phyloP scores from a whole-genome alignment of 2,329 filamentous ascomycete genomes.

The Aureobasidium sp. region DNA sequence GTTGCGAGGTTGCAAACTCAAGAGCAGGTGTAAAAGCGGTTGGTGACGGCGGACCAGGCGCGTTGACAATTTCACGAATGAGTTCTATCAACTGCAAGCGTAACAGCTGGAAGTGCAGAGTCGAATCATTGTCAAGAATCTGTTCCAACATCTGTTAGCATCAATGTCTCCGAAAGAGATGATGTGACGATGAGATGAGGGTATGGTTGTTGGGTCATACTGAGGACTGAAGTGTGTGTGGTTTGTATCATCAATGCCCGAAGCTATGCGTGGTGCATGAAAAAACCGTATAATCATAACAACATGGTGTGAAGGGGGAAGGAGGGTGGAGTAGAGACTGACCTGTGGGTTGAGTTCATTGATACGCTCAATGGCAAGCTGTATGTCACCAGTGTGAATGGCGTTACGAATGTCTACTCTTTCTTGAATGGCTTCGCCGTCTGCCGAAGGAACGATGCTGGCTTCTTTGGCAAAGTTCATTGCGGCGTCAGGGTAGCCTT shows the following conservation, averaged over 20 bases:
- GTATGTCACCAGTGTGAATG: slow-evolving; percentile 79
- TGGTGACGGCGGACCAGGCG: slow-evolving; percentile 37
- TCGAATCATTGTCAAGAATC: slow-evolving; percentile 78
- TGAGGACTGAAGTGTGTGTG: slow-evolving; percentile 73
- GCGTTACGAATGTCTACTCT: slow-evolving; percentile 76
- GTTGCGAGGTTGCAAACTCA: slow-evolving; percentile 76
- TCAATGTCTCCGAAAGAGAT: neutral
- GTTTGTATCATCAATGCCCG: slow-evolving; percentile 81
- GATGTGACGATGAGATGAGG: neutral
- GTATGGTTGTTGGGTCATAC: slow-evolving; percentile 55
- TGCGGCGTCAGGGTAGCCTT: slow-evolving; percentile 88
- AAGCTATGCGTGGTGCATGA: slow-evolving; percentile 99
- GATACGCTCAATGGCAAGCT: slow-evolving; percentile 74
- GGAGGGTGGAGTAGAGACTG: slow-evolving; percentile 32
- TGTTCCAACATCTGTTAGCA: slow-evolving; percentile 31
- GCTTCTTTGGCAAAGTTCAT: slow-evolving; percentile 91
- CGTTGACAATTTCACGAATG: slow-evolving; percentile 58
- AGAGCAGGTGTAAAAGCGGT: slow-evolving; percentile 72
- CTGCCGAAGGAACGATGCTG: slow-evolving; percentile 67
- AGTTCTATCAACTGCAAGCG: slow-evolving; percentile 90
- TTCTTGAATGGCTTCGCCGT: slow-evolving; percentile 60
- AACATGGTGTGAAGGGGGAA: slow-evolving; percentile 24
- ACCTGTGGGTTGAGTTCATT: slow-evolving; percentile 91
- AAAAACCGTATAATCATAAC: slow-evolving; percentile 90
- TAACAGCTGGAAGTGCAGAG: slow-evolving; percentile 81